Base-by-base conservation (phyloP, 2,329 filamentous ascomycete species). In the Purpureocillium takamizusanense region DNA sequence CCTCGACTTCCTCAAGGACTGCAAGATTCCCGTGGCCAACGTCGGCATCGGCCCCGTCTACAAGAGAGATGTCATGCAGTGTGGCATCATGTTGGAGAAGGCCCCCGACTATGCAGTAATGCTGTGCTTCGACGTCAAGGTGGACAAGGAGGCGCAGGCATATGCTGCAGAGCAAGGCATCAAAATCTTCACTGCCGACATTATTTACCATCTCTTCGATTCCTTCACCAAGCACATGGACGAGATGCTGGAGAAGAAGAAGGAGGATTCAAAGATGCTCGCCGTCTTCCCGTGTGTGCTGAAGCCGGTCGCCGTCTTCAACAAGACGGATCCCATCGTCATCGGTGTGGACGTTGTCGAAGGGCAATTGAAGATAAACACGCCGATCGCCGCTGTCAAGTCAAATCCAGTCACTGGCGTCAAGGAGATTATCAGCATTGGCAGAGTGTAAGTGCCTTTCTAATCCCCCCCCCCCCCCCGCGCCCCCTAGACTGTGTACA, bases 41-140 rank as follows among this genome's bases (percentile, higher is more conserved):
- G 94, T 98, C 46, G 90, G 87, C 42, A 97, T 98, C 54, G 92
- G 92, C 35, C 92, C 92, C 3, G 90, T 98, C 30, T 97, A 86
- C 77, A 95, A 95, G 72, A 86, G 92, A 54, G 92, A 98, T 63
- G 86, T 98, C 39, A 92, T 97, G 76, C 89, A 81, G 79, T 75
- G 86, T 69, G 89, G 87, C 55, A 84, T 86, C 50, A 98, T 98
- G 92, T 62, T 97, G 54, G 92, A 98, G 65, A 97, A 95, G 69
- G 76, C 82, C 13, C 87, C 87, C 49, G 89, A 98, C 58, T 94
- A 82, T 51, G 92, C 92, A n/a, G 86, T 97, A 59, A 98, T 98
- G 92, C 80, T 98, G 36, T 97, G 92, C 62, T 98, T 98, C 74
- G 94, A 98, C 61, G 92, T 98, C 66, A 97, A 95, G 70, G 86